These are phyloP conservation scores for Blastobotrys elegans DNA, from an alignment of 1,139 yeast species.

Conservation along the genomic window DNA sequence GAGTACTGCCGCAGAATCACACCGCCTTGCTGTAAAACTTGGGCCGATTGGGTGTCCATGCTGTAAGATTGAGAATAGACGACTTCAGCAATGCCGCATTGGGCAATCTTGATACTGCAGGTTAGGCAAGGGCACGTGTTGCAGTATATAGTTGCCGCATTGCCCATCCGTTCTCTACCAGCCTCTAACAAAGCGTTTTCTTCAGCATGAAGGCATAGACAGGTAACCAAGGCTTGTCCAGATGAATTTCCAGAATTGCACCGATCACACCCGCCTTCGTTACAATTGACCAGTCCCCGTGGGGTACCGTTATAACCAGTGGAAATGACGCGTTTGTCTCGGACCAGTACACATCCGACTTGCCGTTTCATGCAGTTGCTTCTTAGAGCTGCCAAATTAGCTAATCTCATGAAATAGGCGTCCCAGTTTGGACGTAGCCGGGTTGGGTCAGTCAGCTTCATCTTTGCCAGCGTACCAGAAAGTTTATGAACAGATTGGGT, in stretches of 20 bases:
- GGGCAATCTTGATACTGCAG: conserved; percentile 91
- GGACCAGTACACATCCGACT: conserved; percentile 91
- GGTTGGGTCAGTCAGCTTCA: conserved; percentile 51
- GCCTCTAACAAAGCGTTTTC: conserved; percentile 94
- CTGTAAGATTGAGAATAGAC: conserved; percentile 89
- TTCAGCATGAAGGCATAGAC: conserved; percentile 93
- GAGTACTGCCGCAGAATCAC: conserved; percentile 68
- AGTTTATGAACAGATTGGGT: conserved; percentile 45
- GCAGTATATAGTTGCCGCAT: conserved; percentile 65
- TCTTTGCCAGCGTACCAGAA: conserved; percentile 46
- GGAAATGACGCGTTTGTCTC: conserved; percentile 81
- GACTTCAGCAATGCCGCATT: conserved; percentile 86
- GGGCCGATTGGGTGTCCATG: conserved; percentile 74
- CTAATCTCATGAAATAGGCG: conserved; percentile 86
- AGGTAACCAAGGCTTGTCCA: conserved; percentile 71
- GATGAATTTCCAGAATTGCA: conserved; percentile 57
- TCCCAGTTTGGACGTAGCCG: conserved; percentile 95
- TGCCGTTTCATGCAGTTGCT: conserved; percentile 96
- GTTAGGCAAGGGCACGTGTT: conserved; percentile 97
- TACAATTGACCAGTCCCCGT: conserved; percentile 77
- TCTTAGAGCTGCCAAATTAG: conserved; percentile 86
- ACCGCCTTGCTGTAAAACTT: conserved; percentile 69
- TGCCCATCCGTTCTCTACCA: conserved; percentile 81
- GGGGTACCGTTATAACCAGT: conserved; percentile 99
- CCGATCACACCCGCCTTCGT: conserved; percentile 89